These are phyloP conservation scores for Pseudocercospora musae DNA, from an alignment of 2,329 filamentous ascomycete species.

Conservation along the genomic window DNA sequence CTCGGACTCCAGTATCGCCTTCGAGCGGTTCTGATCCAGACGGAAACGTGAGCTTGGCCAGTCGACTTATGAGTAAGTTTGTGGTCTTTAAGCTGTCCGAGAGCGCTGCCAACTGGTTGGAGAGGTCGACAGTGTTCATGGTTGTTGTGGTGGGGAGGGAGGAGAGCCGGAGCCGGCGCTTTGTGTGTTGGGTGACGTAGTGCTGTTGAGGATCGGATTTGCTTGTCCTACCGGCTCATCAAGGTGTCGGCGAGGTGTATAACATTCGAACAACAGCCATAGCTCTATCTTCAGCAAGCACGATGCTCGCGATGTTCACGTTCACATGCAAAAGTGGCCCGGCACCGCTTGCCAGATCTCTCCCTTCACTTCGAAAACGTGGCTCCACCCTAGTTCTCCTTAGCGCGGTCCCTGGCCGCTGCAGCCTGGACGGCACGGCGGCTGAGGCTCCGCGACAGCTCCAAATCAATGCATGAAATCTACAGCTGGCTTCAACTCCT, in stretches of 20 bases:
- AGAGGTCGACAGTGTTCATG: slow-evolving; percentile 25
- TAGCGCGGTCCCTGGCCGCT: neutral
- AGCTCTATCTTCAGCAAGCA: neutral
- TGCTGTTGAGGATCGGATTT: neutral
- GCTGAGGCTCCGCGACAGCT: neutral
- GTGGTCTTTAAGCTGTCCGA: slow-evolving; percentile 53
- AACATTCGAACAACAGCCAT: neutral
- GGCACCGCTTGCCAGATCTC: neutral
- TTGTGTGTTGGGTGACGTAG: slow-evolving; percentile 5
- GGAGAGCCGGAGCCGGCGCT: neutral
- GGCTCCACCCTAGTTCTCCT: neutral
- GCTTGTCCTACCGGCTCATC: neutral
- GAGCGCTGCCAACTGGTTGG: slow-evolving; percentile 37
- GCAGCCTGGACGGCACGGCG: neutral
- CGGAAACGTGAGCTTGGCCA: slow-evolving; percentile 59
- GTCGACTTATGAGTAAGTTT: slow-evolving; percentile 54
- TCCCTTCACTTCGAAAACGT: neutral
- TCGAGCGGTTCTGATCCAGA: slow-evolving; percentile 59
- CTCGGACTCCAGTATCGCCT: slow-evolving; percentile 55
- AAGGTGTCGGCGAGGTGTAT: neutral
- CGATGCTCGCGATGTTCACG: neutral
- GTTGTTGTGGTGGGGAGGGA: slow-evolving; percentile 18
- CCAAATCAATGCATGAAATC: neutral
- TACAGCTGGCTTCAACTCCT: slow-evolving; percentile 1
- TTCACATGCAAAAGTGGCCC: neutral